Evolutionary conservation across 2,329 filamentous ascomycete species (phyloP).

Genomic region (Tothia fuscella): DNA sequence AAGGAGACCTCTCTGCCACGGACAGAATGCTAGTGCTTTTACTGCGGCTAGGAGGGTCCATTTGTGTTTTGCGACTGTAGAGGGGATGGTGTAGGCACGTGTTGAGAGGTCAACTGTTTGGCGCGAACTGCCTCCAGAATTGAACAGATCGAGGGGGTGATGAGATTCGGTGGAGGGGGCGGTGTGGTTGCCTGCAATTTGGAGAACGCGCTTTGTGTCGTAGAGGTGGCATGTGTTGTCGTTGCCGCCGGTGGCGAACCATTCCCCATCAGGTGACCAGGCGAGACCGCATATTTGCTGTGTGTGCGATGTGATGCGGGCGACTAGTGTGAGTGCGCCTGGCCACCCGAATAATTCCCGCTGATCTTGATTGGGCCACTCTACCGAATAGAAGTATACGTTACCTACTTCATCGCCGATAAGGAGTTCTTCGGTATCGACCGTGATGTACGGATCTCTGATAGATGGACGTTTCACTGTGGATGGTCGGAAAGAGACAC

Average conservation of each 20-base stretch:
- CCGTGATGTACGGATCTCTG: conserved; percentile 36
- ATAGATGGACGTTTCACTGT: conserved; percentile 39
- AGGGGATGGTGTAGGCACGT: not conserved
- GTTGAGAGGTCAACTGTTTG: conserved; percentile 2
- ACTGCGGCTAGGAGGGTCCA: conserved; percentile 79
- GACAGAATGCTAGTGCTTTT: conserved; percentile 94
- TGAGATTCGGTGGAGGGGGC: not conserved
- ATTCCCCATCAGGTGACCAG: conserved; percentile 65
- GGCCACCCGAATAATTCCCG: conserved; percentile 63
- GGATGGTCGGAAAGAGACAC: conserved; percentile 67
- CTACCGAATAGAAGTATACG: conserved; percentile 78
- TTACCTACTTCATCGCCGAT: conserved; percentile 75
- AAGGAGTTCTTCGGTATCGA: conserved; percentile 69
- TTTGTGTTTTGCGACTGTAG: conserved; percentile 46
- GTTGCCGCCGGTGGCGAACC: conserved; percentile 82
- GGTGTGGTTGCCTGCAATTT: conserved; percentile 9
- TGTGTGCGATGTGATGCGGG: conserved; percentile 63
- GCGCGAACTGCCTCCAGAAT: not conserved
- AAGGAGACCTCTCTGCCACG: conserved; percentile 77
- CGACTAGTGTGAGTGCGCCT: conserved; percentile 65
- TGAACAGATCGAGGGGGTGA: not conserved
- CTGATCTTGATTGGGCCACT: conserved; percentile 54
- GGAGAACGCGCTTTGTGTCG: conserved; percentile 49
- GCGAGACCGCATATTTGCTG: conserved; percentile 91
- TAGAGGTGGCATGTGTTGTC: conserved; percentile 85